Conservation (phyloP, 805 yeast genomes). For the Candida yuanshanica region DNA sequence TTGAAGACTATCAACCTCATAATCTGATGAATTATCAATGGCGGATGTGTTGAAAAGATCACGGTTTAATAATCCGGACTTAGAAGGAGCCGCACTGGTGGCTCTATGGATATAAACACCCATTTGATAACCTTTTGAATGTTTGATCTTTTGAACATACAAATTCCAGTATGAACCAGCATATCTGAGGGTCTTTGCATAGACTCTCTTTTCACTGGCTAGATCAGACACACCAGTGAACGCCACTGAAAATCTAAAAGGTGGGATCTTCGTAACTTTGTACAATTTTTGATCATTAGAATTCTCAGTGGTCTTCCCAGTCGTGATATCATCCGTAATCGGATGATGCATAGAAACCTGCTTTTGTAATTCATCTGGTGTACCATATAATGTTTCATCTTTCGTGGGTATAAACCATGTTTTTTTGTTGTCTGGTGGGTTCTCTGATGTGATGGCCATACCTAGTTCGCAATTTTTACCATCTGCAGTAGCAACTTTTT, state of each 20-base stretch:
- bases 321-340: constrained; percentile 11
- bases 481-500: constrained; percentile 29
- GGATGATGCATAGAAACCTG: constrained; percentile 24
- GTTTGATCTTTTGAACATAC: constrained; percentile 43
- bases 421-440: constrained; percentile 24
- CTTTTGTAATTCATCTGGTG: constrained; percentile 32
- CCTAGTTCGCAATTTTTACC: constrained; percentile 25
- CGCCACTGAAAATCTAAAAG: constrained; percentile 48
- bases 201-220: constrained; percentile 40
- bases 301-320: constrained; percentile 19
- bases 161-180: constrained; percentile 60
- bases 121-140: constrained; percentile 40
- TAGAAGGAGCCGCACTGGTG: constrained; percentile 30
- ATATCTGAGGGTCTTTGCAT: constrained; percentile 49
- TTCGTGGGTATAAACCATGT: constrained; percentile 39
- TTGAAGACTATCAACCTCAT: constrained; percentile 6
- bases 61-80: constrained; percentile 34
- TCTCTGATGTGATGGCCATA: constrained; percentile 21
- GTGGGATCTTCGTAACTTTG: constrained; percentile 42
- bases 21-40: neutral
- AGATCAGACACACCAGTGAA: constrained; percentile 43
- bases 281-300: constrained; percentile 12
- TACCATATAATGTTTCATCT: constrained; percentile 43
- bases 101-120: constrained; percentile 55
- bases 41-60: constrained; percentile 27